Evolutionary conservation across 441 rosid species (phyloP).

Genomic region (Syzygium syzygioides): DNA sequence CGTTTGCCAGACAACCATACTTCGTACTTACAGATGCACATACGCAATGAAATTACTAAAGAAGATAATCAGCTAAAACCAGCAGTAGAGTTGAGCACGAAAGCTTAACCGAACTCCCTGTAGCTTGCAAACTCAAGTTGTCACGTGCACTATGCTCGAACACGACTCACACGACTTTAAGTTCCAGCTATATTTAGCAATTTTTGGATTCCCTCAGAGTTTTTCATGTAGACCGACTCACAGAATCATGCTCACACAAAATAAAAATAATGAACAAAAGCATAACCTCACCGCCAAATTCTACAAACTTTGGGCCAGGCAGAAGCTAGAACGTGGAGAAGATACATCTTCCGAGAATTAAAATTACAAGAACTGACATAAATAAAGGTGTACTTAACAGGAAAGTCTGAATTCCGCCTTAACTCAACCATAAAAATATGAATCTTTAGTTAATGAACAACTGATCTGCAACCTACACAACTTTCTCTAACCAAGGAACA

Average conservation of each 20-base stretch:
- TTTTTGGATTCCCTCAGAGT: background rate
- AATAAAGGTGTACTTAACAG: background rate
- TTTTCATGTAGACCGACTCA: background rate
- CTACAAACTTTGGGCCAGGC: background rate
- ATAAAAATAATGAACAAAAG: background rate
- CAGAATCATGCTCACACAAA: background rate
- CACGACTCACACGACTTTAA: background rate
- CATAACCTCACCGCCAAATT: background rate
- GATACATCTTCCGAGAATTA: background rate
- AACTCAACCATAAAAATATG: background rate
- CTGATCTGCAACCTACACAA: slow-evolving; percentile 1
- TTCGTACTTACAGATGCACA: background rate
- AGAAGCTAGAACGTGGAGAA: background rate
- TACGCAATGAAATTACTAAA: background rate
- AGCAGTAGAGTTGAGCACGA: background rate
- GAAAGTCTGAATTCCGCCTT: background rate
- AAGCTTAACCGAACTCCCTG: background rate
- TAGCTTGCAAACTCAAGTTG: background rate
- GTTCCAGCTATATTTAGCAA: background rate
- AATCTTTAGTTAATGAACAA: slow-evolving; percentile 3
- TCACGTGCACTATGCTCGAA: background rate
- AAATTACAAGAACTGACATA: background rate
- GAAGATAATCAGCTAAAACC: background rate
- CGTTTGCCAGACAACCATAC: background rate
- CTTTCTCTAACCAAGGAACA: background rate